Evolutionary conservation across 352 stramenopile genomes (phyloP), one percentile per base, ranked within the genome.

Genomic region (Phytophthora sp.): DNA sequence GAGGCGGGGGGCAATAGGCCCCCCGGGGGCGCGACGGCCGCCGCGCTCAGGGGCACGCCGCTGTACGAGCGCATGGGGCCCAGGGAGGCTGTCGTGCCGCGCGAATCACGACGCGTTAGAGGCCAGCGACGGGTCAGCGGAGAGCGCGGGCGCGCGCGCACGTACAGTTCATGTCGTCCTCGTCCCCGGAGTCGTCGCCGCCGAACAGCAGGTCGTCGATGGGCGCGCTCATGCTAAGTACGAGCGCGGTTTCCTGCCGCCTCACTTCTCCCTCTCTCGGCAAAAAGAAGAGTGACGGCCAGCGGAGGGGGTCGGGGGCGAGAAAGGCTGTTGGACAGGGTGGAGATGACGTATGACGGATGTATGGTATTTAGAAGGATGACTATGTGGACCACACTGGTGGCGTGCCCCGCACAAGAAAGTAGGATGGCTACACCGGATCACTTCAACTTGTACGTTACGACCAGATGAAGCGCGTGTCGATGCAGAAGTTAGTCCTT

Each of bases 151-250:
- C 23, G 51, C 9, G 43, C 34, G 8, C 34, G 23, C 23, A 82
- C 82, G 62, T 72, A 93, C 84, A 56, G 49, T 63, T 74, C 66
- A 93, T 80, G 4, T 90, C 78, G 24, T 88, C 82, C 34, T 94
- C 85, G 46, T 94, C 85, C 38, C 85, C 85, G 24, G 85, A 92
- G 69, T 95, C 87, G 35, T 94, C 84, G 54, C 80, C 84, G 41
- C 82, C 84, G 63, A 85, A 95, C 44, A 95, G 71, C 52, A 95
- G 62, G 59, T 94, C 81, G 55, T 95, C 87, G 39, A 95, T 92
- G 27, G 83, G 87, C 32, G 87, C 87, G 58, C 87, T 95, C 86
- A 95, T 95, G 23, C 17, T 68, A 23, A 45, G 4, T 26, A 20
- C 3, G 15, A 5, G 32, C 32, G 32, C 32, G 27, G 39, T 37